Conservation (phyloP, 2,329 filamentous ascomycete species). For the Bipolaris cookei region DNA sequence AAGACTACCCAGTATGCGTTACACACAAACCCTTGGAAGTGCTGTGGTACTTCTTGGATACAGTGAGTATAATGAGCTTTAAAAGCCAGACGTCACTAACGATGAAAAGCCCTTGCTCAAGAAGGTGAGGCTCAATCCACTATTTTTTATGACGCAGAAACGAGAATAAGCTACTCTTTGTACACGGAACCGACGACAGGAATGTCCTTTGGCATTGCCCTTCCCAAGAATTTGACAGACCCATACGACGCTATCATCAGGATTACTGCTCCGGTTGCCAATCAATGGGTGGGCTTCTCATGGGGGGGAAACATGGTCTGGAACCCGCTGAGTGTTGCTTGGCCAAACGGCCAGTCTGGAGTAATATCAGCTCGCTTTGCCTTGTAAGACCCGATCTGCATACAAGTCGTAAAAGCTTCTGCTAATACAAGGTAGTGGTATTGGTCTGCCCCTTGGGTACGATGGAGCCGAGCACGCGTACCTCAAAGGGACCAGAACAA, state of each 20-base stretch:
- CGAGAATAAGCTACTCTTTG: conserved; percentile 42
- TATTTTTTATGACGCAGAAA: conserved; percentile 38
- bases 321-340: conserved; percentile 43
- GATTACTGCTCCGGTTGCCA: conserved; percentile 35
- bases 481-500: conserved; percentile 39
- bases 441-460: conserved; percentile 35
- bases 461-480: conserved; percentile 37
- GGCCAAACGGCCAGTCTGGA: conserved; percentile 37
- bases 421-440: conserved; percentile 34
- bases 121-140: conserved; percentile 39
- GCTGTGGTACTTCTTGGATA: conserved; percentile 36
- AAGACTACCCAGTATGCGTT: conserved; percentile 33
- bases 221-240: conserved; percentile 37
- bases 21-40: conserved; percentile 35
- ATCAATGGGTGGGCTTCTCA: conserved; percentile 40
- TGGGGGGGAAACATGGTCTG: conserved; percentile 46
- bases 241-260: conserved; percentile 43
- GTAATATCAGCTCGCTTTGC: conserved; percentile 41
- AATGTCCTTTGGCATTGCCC: conserved; percentile 40
- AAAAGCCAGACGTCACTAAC: conserved; percentile 14
- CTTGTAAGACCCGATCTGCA: conserved; percentile 28
- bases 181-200: conserved; percentile 39
- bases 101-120: conserved; percentile 34
- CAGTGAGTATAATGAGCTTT: conserved; percentile 21
- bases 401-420: background rate